Conservation (phyloP, 257 asterid species). For the Solanum chiquidenum region DNA sequence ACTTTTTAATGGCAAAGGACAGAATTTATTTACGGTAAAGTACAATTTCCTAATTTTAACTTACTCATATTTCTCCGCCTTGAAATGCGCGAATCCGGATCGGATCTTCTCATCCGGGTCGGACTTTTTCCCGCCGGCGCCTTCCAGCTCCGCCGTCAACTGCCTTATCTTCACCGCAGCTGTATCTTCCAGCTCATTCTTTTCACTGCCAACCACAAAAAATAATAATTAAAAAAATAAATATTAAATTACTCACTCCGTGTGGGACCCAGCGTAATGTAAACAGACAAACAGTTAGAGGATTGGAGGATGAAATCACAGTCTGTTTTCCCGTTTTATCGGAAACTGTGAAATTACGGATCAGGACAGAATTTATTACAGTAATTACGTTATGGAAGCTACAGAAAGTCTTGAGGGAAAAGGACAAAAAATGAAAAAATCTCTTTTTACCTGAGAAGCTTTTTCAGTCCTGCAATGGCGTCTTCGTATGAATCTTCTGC, state of each 20-base stretch:
- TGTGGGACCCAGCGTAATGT: slow-evolving; percentile 11
- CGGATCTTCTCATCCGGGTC: slow-evolving; percentile 56
- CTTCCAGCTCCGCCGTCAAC: slow-evolving; percentile 56
- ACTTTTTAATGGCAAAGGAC: not conserved
- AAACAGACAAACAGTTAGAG: not conserved
- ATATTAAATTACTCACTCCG: not conserved
- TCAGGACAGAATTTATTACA: slow-evolving; percentile 5
- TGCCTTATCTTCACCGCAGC: slow-evolving; percentile 68
- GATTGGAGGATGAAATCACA: not conserved
- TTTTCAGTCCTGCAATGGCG: slow-evolving; percentile 67
- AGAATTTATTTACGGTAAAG: not conserved
- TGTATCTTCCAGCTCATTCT: slow-evolving; percentile 43
- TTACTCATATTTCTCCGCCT: slow-evolving; percentile 43
- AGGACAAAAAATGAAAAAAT: not conserved
- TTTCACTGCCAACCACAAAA: slow-evolving; percentile 31
- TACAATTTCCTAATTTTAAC: slow-evolving; percentile 1
- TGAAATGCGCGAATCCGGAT: slow-evolving; percentile 57
- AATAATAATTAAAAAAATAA: not conserved
- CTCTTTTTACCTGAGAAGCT: slow-evolving; percentile 53
- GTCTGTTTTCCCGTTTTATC: not conserved
- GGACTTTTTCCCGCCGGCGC: slow-evolving; percentile 8
- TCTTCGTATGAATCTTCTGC: slow-evolving; percentile 49
- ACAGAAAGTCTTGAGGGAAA: not conserved
- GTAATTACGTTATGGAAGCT: not conserved
- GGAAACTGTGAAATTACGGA: slow-evolving; percentile 21